phyloP scores from a whole-genome alignment of 2,329 filamentous ascomycete species.

The Emergomyces africanus region DNA sequence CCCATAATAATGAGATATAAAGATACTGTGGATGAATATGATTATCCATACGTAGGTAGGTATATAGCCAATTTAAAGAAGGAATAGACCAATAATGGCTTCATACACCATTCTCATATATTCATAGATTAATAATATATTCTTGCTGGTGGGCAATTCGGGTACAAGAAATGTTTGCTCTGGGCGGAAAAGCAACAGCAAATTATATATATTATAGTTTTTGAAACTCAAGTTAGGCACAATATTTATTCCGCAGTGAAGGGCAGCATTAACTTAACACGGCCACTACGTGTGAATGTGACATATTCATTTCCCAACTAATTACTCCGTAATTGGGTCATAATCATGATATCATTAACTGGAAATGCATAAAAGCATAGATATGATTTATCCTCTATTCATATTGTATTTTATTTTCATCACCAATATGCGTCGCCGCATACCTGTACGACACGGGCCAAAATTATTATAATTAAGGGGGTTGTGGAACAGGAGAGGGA shows the following conservation, averaged over 20 bases:
- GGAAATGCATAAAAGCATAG: not conserved
- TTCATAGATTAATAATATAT: no score
- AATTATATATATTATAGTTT: not conserved
- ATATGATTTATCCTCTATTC: not conserved
- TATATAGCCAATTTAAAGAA: not conserved
- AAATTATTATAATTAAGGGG: not conserved
- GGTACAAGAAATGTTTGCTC: not conserved
- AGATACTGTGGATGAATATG: not conserved
- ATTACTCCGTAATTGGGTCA: no score
- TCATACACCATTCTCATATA: not conserved
- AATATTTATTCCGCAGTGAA: no score
- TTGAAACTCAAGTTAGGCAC: not conserved
- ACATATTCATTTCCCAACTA: not conserved
- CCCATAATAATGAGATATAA: not conserved
- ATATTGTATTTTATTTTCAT: not conserved
- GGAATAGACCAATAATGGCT: not conserved
- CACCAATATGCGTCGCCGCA: not conserved
- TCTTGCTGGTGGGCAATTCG: not conserved
- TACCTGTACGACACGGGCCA: not conserved
- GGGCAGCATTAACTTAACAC: no score
- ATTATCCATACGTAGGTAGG: not conserved
- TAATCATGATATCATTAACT: not conserved
- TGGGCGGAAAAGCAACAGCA: not conserved
- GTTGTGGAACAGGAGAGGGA: not conserved
- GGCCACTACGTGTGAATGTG: no score